A percentile compares a stretch with the other conserved stretches of the same genome.
These are phyloP conservation scores for Paramecium sonneborni DNA, from an alignment of 73 alveolate species.

Conservation along the genomic window DNA sequence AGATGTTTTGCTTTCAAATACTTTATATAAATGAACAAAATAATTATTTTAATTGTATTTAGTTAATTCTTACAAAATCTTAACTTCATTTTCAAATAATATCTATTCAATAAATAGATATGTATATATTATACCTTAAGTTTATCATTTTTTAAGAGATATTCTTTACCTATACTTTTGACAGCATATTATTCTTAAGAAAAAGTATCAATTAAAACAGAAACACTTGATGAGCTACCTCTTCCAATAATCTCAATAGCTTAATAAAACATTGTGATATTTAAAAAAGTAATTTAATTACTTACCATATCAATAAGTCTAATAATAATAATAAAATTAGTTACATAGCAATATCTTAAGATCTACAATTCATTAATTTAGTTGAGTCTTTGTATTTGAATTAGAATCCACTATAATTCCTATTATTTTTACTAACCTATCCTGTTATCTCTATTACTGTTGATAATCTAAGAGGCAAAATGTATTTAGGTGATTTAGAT, in stretches of 20 bases:
- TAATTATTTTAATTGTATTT: background rate
- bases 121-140: background rate
- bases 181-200: background rate
- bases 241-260: background rate
- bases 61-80: background rate
- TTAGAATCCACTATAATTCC: background rate
- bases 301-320: background rate
- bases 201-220: background rate
- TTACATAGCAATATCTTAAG: background rate
- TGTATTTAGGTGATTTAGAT: background rate
- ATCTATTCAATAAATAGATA: background rate
- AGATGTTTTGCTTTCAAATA: background rate
- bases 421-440: background rate
- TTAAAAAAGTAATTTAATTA: background rate
- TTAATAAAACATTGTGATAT: background rate
- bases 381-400: background rate
- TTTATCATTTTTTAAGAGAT: background rate
- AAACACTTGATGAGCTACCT: background rate
- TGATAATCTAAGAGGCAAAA: background rate
- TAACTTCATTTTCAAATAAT: background rate
- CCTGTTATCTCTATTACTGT: background rate
- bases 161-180: background rate
- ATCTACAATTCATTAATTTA: background rate
- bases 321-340: background rate
- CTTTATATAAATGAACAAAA: background rate